Evolutionary conservation across 768 basidiomycete species (phyloP), one percentile per base, ranked within the genome.

Genomic region (Russula sp.): DNA sequence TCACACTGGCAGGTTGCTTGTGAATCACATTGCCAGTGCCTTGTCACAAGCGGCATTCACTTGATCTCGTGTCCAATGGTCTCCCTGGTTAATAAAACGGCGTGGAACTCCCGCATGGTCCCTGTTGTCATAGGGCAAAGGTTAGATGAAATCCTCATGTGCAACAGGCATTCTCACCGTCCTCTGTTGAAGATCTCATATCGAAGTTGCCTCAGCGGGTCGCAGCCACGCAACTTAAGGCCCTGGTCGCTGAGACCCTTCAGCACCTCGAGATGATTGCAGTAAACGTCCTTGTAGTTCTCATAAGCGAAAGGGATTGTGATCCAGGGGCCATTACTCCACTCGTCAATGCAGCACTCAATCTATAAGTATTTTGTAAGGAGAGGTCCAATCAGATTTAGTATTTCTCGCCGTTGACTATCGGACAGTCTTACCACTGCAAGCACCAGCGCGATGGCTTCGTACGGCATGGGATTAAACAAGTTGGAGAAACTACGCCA

Each of bases 381-480:
- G 13, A 2, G 44, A 22, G 44, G n/a, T 7, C 8, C 18, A 13
- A 22, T 51, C 10, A 18, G n/a, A 18, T 22, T 26, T 24, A 22
- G n/a, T 24, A 24, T 22, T 28, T 6, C 20, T 22, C 38, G 22
- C 5, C 28, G 28, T n/a, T 20, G 32, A 26, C 22, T 3, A 30
- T 11, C 10, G 30, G 22, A 51, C 28, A 40, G 22, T 42, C 64
- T 65, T 38, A 65, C 64, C 49, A 46, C 59, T 26, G 49, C 49
- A 24, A 65, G 64, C 9, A 65, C 59, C 5, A 65, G 49, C 34
- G 64, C 64, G 3, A 65, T 57, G n/a, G 55, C 59, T 44, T 65
- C 64, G 32, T 65, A 65, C 8, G 64, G 64, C 53, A 61, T 65
- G 20, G 59, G 64, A 26, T 57, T 56, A 50, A 65, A 65, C 26